Evolutionary conservation across 2,329 filamentous ascomycete genomes (phyloP), one percentile per base, ranked within the genome.

Genomic region (Alternaria longipes): DNA sequence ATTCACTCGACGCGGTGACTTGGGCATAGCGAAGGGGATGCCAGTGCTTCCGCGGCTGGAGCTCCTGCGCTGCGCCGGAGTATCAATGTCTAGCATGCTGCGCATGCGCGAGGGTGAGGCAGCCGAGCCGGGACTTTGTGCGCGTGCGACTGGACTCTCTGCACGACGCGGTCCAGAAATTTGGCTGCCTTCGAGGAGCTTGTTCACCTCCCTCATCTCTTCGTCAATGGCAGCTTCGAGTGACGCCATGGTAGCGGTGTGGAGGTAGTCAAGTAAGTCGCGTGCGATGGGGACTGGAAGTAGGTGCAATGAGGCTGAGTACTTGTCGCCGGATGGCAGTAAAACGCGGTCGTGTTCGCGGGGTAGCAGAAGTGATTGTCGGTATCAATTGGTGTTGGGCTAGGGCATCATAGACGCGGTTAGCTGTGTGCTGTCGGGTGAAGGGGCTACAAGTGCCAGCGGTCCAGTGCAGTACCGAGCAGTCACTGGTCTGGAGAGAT

Each of bases 221-320:
- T 93, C 89, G 74, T 93, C 91, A 65, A 93, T 84, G 67, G 89
- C 87, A 50, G 90, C 87, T 80, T 93, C 91, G 73, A 94, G 87
- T 73, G 90, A 93, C 60, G 70, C 63, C 89, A 92, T 92, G 20
- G 54, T 68, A 52, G 64, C 56, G 34, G 62, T 59, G 62, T 54
- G 40, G 45, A 32, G 38, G 36, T 6, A 18, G 34, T 41, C 28
- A 42, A 32, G 44, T 44, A 38, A 40, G 59, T 62, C 55, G 63
- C 59, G 60, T 64, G 63, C 28, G 24, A 46, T 40, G 59, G 44
- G 55, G 28, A 3, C 2, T 36, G 30, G 20, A 20, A 50, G 30
- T 26, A 14, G 3, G 46, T 49, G 5, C 30, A 49, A 20, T n/a
- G 32, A 49, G n/a, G 40, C 59, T 47, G 54, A 55, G 53, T 45